Conservation (phyloP, 352 stramenopile genomes). For the Phytopythium chamaehyphon region DNA sequence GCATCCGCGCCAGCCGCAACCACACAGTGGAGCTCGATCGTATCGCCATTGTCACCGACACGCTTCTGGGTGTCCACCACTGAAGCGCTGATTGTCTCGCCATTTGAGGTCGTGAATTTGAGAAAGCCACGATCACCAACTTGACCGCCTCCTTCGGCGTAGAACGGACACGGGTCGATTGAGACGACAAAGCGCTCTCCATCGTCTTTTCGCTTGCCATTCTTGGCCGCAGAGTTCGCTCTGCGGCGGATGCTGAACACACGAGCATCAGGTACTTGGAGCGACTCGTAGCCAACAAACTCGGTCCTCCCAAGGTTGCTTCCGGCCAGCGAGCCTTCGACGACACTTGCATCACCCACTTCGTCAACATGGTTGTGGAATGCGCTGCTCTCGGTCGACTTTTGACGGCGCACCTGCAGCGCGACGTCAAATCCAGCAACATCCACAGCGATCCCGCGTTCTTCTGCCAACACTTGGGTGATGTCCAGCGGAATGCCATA, state of each 20-base stretch:
- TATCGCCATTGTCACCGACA: conserved; percentile 33
- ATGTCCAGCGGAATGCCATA: conserved; percentile 78
- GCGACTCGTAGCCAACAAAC: conserved; percentile 64
- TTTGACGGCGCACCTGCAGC: conserved; percentile 47
- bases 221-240: conserved; percentile 6
- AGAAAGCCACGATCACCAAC: conserved; percentile 59
- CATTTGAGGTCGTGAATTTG: conserved; percentile 12
- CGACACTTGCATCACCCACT: neutral
- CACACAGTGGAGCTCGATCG: conserved; percentile 41
- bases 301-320: conserved; percentile 11
- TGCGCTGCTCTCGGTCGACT: conserved; percentile 33
- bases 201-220: neutral
- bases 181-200: conserved; percentile 17
- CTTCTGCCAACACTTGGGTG: conserved; percentile 58
- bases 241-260: conserved; percentile 34
- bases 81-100: conserved; percentile 6
- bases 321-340: neutral
- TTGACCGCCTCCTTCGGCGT: conserved; percentile 71
- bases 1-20: conserved; percentile 15
- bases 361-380: conserved; percentile 23
- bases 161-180: conserved; percentile 68
- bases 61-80: conserved; percentile 47
- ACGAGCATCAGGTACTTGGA: conserved; percentile 24
- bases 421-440: conserved; percentile 38
- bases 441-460: conserved; percentile 58